These are phyloP conservation scores for Penicillium riverlandense DNA, from an alignment of 495 filamentous ascomycete species.

Conservation along the genomic window DNA sequence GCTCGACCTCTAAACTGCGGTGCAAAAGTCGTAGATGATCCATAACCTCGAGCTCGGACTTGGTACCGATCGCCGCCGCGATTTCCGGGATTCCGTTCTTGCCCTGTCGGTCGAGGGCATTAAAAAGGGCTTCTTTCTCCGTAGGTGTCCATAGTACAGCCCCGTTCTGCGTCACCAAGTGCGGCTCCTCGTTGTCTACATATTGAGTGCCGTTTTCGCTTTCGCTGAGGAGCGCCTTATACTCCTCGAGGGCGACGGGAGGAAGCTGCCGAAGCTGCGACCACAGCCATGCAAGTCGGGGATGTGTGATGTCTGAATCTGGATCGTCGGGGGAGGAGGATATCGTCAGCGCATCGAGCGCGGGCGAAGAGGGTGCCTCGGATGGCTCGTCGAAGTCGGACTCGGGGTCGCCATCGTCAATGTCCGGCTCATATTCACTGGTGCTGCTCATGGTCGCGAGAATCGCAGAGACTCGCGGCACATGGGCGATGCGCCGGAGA, in stretches of 20 bases:
- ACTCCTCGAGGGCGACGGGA: conserved; percentile 21
- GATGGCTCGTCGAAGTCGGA: conserved; percentile 8
- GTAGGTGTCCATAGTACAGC: conserved; percentile 56
- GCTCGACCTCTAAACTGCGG: conserved; percentile 31
- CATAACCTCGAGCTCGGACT: conserved; percentile 65
- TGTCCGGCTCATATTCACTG: conserved; percentile 15
- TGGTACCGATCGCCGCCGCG: conserved; percentile 56
- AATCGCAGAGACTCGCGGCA: conserved; percentile 13
- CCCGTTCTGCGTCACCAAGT: conserved; percentile 52
- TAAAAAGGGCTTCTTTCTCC: conserved; percentile 69
- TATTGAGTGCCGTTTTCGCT: conserved; percentile 37
- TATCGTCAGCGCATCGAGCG: not conserved
- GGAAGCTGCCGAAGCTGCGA: conserved; percentile 1
- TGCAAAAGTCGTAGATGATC: conserved; percentile 59
- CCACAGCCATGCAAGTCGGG: not conserved
- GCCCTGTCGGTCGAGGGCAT: conserved; percentile 54
- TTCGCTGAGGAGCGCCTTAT: conserved; percentile 53
- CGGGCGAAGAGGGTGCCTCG: conserved; percentile 3
- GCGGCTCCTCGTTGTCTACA: conserved; percentile 5
- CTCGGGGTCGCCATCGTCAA: conserved; percentile 25
- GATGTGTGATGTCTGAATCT: not conserved
- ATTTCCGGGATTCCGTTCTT: conserved; percentile 53
- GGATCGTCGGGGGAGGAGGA: not conserved
- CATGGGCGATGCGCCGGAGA: conserved; percentile 1
- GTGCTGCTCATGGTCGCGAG: conserved; percentile 33